Percentiles rank a stretch among this genome's conserved stretches.
Conservation (phyloP, 2,329 filamentous ascomycete species). For the Claviceps quebecensis region DNA sequence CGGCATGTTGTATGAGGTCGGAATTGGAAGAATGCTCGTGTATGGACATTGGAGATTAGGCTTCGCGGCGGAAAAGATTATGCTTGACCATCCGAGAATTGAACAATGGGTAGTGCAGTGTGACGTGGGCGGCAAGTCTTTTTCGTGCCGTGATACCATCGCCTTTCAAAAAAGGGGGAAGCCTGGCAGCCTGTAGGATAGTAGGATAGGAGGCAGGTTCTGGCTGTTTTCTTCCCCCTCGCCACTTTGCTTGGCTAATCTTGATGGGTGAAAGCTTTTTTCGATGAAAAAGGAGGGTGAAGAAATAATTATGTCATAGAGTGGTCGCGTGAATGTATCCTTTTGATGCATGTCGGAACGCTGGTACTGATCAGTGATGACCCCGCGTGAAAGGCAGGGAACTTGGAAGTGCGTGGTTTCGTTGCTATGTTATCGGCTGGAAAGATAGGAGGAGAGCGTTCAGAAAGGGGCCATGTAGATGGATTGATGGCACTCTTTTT, state of each 20-base stretch:
- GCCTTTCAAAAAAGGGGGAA: background rate
- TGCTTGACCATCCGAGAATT: slow-evolving; percentile 1
- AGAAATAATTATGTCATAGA: background rate
- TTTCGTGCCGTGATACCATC: background rate
- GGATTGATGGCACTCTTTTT: too few relatives aligned
- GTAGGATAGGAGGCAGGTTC: too few relatives aligned
- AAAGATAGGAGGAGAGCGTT: too few relatives aligned
- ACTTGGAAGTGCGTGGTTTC: too few relatives aligned
- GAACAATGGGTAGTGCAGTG: background rate
- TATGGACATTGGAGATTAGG: background rate
- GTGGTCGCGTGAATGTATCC: background rate
- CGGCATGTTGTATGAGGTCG: background rate
- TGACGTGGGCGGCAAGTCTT: background rate
- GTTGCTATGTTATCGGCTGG: too few relatives aligned
- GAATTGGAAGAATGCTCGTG: background rate
- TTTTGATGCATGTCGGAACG: background rate
- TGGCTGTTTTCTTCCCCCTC: too few relatives aligned
- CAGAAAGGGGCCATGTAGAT: too few relatives aligned
- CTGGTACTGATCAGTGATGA: too few relatives aligned
- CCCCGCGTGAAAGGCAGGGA: too few relatives aligned
- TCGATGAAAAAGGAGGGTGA: background rate
- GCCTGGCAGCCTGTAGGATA: too few relatives aligned
- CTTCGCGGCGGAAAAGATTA: background rate
- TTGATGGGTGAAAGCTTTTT: background rate
- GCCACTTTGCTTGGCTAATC: too few relatives aligned